Percentiles rank a stretch among this genome's conserved stretches.
Evolutionary conservation across 331 rosid genomes (phyloP).

Genomic region (Ulmus americana): DNA sequence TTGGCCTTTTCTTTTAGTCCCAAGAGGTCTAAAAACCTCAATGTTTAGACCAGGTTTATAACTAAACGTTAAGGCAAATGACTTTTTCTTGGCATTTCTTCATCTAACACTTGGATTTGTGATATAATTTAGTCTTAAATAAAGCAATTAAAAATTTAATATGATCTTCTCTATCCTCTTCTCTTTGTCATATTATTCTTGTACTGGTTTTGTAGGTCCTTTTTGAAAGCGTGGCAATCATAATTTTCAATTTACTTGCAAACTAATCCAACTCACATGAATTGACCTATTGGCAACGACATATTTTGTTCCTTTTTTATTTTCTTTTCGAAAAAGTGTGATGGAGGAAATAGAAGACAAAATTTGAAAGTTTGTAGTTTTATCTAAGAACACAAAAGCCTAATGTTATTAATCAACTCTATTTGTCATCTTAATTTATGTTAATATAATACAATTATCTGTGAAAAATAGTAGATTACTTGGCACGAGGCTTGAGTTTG

Average conservation of each 20-base stretch:
- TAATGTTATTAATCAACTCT: too few species aligned
- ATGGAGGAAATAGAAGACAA: too few species aligned
- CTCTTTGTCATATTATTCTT: slow-evolving; percentile 6
- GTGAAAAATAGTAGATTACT: too few species aligned
- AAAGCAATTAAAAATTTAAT: background rate
- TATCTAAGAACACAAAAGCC: too few species aligned
- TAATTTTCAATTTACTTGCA: too few species aligned
- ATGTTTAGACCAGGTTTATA: background rate
- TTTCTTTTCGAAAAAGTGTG: background rate
- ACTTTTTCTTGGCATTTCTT: background rate
- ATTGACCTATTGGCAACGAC: background rate
- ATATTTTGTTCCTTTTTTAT: background rate
- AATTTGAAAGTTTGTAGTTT: too few species aligned
- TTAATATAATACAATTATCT: too few species aligned
- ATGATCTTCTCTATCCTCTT: background rate
- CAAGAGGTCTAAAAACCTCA: background rate
- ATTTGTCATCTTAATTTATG: too few species aligned
- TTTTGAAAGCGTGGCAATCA: background rate
- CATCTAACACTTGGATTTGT: slow-evolving; percentile 4
- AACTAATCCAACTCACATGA: too few species aligned
- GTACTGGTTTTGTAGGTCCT: background rate
- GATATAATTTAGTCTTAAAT: background rate
- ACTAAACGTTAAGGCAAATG: background rate
- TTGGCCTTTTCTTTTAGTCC: slow-evolving; percentile 14
- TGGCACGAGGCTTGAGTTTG: too few species aligned